These are phyloP conservation scores for Cucumis cinereus DNA, from an alignment of 306 rosid species.

Conservation along the genomic window DNA sequence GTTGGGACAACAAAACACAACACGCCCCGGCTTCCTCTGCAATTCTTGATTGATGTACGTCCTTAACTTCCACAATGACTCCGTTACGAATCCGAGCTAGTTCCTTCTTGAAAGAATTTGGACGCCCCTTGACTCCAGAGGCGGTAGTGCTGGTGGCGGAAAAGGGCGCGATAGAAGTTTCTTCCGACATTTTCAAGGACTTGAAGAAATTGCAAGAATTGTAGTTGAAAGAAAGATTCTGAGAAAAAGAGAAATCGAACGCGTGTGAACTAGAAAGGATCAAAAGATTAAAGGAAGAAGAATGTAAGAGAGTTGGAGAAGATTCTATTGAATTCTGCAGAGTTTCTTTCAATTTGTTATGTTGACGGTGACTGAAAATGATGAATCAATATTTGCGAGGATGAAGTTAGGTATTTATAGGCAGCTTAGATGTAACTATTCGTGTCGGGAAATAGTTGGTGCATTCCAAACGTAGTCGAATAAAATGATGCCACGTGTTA, in stretches of 20 bases:
- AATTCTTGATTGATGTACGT: constrained; percentile 41
- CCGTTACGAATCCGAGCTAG: constrained; percentile 47
- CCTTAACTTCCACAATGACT: constrained; percentile 41
- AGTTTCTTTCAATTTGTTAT: neutral
- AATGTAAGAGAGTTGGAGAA: neutral
- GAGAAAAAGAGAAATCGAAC: neutral
- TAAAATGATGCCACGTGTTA: no score
- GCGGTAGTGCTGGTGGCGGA: constrained; percentile 32
- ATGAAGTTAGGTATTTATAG: neutral
- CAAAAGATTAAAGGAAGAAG: neutral
- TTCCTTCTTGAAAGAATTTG: constrained; percentile 30
- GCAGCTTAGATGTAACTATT: no score
- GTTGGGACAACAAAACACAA: constrained; percentile 33
- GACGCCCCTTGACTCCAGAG: constrained; percentile 28
- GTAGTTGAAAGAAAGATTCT: neutral
- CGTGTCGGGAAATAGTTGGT: no score
- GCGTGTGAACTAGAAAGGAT: neutral
- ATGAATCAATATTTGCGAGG: neutral
- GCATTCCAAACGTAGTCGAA: no score
- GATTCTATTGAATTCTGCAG: neutral
- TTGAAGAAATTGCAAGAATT: neutral
- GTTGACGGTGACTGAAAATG: neutral
- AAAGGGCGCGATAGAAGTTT: constrained; percentile 37
- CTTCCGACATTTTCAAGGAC: constrained; percentile 32
- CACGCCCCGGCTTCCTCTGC: constrained; percentile 71